Conservation (phyloP, 2,329 filamentous ascomycete genomes). For the Chaetomium olivaceum region DNA sequence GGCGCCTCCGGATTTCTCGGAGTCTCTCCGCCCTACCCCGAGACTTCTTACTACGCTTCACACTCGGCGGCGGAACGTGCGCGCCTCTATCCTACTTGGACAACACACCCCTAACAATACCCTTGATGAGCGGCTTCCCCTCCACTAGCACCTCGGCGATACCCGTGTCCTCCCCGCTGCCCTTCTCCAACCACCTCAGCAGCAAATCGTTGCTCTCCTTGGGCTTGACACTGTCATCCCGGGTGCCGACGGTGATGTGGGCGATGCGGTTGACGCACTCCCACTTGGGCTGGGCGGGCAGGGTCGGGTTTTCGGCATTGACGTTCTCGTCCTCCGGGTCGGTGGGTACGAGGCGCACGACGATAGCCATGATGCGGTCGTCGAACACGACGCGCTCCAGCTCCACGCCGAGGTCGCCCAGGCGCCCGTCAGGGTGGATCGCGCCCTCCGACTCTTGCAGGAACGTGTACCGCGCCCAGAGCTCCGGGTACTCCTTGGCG, state of each 20-base stretch:
- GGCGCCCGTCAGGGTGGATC: slow-evolving; percentile 45
- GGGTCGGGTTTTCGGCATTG: slow-evolving; percentile 6
- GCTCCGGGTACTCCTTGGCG: slow-evolving; percentile 59
- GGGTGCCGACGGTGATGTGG: slow-evolving; percentile 89
- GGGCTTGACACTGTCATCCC: slow-evolving; percentile 73
- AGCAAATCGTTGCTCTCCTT: slow-evolving; percentile 91
- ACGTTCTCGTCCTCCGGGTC: slow-evolving; percentile 36
- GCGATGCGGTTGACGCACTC: slow-evolving; percentile 74
- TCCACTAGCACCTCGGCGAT: slow-evolving; percentile 54
- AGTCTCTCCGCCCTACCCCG: neutral
- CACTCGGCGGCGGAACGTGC: neutral
- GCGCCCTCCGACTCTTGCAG: slow-evolving; percentile 53
- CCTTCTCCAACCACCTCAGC: slow-evolving; percentile 67
- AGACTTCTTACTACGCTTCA: neutral
- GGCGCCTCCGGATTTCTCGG: neutral
- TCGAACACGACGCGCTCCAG: slow-evolving; percentile 80
- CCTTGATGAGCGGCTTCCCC: slow-evolving; percentile 50
- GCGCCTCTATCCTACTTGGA: slow-evolving; percentile 44
- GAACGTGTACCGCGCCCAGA: slow-evolving; percentile 74
- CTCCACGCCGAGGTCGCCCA: slow-evolving; percentile 66
- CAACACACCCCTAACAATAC: slow-evolving; percentile 50
- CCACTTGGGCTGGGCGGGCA: slow-evolving; percentile 46
- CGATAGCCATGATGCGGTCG: slow-evolving; percentile 84
- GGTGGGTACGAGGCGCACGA: slow-evolving; percentile 66
- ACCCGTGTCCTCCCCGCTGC: slow-evolving; percentile 45